A percentile compares a stretch with the other conserved stretches of the same genome.
These are phyloP conservation scores for Pleurozium schreberi DNA, from an alignment of 225 moss, liverwort and hornwort genomes.

Conservation along the genomic window DNA sequence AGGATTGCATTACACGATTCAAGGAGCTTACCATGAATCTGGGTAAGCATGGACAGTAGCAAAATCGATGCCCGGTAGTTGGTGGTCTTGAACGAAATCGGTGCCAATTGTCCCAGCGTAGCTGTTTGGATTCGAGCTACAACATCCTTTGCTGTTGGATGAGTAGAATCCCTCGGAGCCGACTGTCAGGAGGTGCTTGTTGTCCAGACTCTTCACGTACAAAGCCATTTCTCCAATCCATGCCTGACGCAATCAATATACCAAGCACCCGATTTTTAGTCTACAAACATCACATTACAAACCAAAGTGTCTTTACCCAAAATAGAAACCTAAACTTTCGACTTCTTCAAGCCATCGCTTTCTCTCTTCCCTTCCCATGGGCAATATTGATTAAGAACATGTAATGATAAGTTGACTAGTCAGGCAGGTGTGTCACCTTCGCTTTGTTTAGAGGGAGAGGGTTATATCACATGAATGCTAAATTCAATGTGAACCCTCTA, in stretches of 20 bases:
- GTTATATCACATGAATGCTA: not conserved
- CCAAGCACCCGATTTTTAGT: not conserved
- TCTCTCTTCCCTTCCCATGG: not conserved
- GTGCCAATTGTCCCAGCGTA: slow-evolving; percentile 46
- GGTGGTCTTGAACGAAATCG: slow-evolving; percentile 48
- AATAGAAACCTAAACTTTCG: too few relatives aligned
- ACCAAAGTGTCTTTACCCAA: not conserved
- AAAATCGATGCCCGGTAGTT: slow-evolving; percentile 48
- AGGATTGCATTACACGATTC: not conserved
- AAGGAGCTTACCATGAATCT: slow-evolving; percentile 44
- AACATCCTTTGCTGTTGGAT: slow-evolving; percentile 23
- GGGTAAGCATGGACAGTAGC: slow-evolving; percentile 69
- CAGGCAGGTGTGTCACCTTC: not conserved
- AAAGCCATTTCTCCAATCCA: slow-evolving; percentile 72
- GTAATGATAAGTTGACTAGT: not conserved
- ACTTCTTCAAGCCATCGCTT: not conserved
- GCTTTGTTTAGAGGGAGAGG: not conserved
- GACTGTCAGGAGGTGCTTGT: slow-evolving; percentile 45
- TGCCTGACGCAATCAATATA: slow-evolving; percentile 4
- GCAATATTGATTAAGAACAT: not conserved
- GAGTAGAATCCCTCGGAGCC: slow-evolving; percentile 61
- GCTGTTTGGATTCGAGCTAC: slow-evolving; percentile 33
- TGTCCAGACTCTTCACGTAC: slow-evolving; percentile 47
- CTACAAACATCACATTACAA: not conserved
- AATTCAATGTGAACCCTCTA: not conserved